Evolutionary conservation across 2,329 filamentous ascomycete genomes (phyloP), one percentile per base, ranked within the genome.

Genomic region (Pleomassaria siparia): DNA sequence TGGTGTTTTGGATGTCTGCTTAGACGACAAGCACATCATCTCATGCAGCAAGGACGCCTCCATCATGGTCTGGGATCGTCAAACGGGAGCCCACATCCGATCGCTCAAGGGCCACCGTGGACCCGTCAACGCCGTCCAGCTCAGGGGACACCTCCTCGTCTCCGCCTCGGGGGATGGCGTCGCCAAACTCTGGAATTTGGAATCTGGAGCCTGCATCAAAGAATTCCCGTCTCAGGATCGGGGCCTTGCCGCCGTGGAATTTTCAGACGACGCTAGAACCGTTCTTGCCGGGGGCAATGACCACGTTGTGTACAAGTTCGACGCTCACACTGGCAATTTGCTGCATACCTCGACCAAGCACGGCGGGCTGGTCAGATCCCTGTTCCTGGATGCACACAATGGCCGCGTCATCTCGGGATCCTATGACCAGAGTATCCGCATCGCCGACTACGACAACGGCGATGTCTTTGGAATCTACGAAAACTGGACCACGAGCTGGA

Each of bases 401-500:
- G 87, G 88, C 15, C 84, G 94, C 40, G 84, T 99, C 24, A 82
- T 99, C 50, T 95, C 89, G 57, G 94, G 90, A 15, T 94, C 88
- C 66, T 99, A 99, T 70, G 94, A 99, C 68, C 89, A 89, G 60
- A 91, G 92, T 61, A 91, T 99, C 67, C 95, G 95, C 67, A 90
- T 97, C 1, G 96, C 91, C 72, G 88, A 96, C 68, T 87, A 94
- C 73, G 84, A 86, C 55, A 87, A 86, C 2, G 92, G 91, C 26
- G 76, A 85, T 39, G 80, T 90, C 58, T 80, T 92, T 50, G 82
- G 95, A 53, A 86, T 91, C 59, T 92, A 96, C 62, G 88, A 91
- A n/a, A 85, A 88, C 58, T 97, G 91, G 91, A 95, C 96, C 49
- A 87, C 87, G 10, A 95, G 90, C 72, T 99, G 94, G 94, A 95